Evolutionary conservation across 78 protist genomes (phyloP).

Genomic region (Guillardia theta): DNA sequence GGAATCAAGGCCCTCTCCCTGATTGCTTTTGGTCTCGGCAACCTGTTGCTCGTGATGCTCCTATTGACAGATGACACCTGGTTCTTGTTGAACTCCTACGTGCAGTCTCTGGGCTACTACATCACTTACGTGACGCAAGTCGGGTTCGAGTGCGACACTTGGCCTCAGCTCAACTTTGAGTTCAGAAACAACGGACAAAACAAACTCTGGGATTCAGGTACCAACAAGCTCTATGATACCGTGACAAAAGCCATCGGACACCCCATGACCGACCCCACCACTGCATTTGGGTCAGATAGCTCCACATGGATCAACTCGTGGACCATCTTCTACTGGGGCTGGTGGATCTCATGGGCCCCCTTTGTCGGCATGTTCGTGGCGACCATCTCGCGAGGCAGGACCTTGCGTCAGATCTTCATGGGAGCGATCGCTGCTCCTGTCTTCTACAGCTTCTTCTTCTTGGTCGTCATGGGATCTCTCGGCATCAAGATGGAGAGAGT

Average conservation of each 20-base stretch:
- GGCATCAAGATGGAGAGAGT: neutral
- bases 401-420: neutral
- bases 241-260: neutral
- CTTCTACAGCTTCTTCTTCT: neutral
- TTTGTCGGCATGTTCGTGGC: neutral
- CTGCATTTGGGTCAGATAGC: neutral
- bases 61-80: neutral
- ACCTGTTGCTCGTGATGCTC: neutral
- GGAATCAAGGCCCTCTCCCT: neutral
- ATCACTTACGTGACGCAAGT: neutral
- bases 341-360: slow-evolving; percentile 22
- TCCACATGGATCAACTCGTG: neutral
- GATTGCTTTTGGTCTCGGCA: neutral
- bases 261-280: neutral
- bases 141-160: neutral
- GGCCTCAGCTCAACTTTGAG: neutral
- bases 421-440: neutral
- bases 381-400: neutral
- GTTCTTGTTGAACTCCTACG: neutral
- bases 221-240: neutral
- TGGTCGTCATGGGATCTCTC: neutral
- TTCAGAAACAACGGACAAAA: neutral
- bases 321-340: slow-evolving; percentile 23
- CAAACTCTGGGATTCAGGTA: neutral
- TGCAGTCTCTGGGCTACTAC: neutral